phyloP scores from a whole-genome alignment of 345 rosid species.

The Populus ilicifolia region DNA sequence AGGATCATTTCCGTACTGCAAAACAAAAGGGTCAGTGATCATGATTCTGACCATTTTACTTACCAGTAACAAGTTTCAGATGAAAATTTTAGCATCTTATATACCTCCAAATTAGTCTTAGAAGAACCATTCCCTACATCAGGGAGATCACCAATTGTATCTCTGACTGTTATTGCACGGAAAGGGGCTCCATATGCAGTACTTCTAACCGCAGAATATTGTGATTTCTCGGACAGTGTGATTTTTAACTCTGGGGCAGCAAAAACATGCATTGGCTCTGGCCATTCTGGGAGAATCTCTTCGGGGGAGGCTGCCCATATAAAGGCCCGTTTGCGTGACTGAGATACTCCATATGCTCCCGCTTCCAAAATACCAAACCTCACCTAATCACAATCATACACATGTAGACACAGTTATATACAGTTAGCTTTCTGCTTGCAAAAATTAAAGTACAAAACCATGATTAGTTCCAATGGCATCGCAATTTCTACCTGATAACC shows the following conservation, averaged over 20 bases:
- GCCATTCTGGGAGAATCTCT: constrained; percentile 89
- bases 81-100: neutral
- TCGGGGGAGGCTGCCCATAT: constrained; percentile 95
- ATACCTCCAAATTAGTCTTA: constrained; percentile 41
- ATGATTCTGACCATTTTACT: neutral
- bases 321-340: constrained; percentile 82
- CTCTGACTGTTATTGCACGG: constrained; percentile 84
- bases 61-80: neutral
- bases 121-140: constrained; percentile 69
- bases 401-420: neutral
- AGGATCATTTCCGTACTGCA: constrained; percentile 59
- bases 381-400: constrained; percentile 41
- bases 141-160: constrained; percentile 89
- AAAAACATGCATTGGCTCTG: constrained; percentile 96
- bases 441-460: neutral
- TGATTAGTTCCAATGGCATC: neutral
- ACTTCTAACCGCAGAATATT: constrained; percentile 72
- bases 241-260: constrained; percentile 58
- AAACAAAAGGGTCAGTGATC: neutral
- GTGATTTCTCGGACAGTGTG: constrained; percentile 38
- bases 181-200: constrained; percentile 79
- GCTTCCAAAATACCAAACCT: constrained; percentile 94
- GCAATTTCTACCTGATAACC: constrained; percentile 44
- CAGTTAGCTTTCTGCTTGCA: neutral
- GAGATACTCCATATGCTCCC: constrained; percentile 85